Base-by-base conservation (phyloP, 179 eudicot genomes). In the Spergularia azorica region DNA sequence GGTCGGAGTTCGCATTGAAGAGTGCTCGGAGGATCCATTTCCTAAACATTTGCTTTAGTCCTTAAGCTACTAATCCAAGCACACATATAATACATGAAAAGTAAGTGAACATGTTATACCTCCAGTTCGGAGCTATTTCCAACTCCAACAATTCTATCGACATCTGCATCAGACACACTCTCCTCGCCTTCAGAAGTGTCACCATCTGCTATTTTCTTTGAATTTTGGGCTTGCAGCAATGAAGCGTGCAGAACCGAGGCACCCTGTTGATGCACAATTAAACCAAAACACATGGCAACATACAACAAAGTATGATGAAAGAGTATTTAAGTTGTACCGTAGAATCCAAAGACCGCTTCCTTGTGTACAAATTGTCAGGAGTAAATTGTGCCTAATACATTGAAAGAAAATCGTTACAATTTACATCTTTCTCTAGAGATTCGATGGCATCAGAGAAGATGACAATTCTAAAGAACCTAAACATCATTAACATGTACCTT, bases 11-110 rank as follows among this genome's bases (percentile, higher is more conserved):
- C 91, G 74, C 99, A 95, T 58, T 81, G 94, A 75, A 95, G 91
- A 61, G 91, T 86, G 78, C 87, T 72, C 26, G 99, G 99, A 12
- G 99, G 92, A 77, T 93, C 99, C 93, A 91, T 91, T 89, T 95
- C 99, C 99, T 95, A 74, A 32, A 50, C 75, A 82, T 63, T 26
- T 55, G 0, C 61, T 26, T 16, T 48, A 18, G 51, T 69, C 39
- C 74, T 15, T 50, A n/a, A 69, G 16, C 75, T 38, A 43, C 65
- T 46, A 15, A 39, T 36, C 57, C 32, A 70, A 21, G 7, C 26
- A 38, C 48, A n/a, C 6, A 63, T 67, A 15, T 18, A 50, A 67
- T 8, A 18, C 14, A 69, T 14, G 5, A 26, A 0, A 16, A 9
- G 0, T 17, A 36, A 15, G 16, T 17, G 18, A 55, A 61, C n/a